Conservation (phyloP, 2,329 filamentous ascomycete species). For the Colletotrichum orchidophilum region DNA sequence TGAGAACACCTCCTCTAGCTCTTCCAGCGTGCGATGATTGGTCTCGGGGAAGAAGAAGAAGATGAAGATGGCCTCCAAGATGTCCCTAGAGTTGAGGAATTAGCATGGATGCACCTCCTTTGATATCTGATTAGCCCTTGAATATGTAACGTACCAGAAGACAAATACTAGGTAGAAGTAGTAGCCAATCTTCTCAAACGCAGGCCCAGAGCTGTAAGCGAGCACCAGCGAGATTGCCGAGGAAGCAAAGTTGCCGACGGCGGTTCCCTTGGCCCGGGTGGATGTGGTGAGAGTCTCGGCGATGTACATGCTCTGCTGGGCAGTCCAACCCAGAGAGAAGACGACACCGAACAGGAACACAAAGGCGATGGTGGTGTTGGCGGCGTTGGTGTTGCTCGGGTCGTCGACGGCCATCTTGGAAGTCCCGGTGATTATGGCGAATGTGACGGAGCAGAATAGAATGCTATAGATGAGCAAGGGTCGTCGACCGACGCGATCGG, state of each 20-base stretch:
- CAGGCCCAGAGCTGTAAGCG: constrained; percentile 55
- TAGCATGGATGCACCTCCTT: neutral
- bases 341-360: constrained; percentile 63
- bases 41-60: constrained; percentile 62
- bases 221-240: constrained; percentile 50
- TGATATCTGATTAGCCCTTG: neutral
- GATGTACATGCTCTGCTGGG: constrained; percentile 60
- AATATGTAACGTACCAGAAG: constrained; percentile 44
- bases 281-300: constrained; percentile 56
- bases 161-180: constrained; percentile 58
- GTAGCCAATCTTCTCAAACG: constrained; percentile 53
- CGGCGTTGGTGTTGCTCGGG: constrained; percentile 46
- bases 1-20: constrained; percentile 62
- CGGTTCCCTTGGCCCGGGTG: constrained; percentile 56
- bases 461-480: constrained; percentile 60
- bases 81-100: constrained; percentile 37
- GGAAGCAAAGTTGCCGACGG: constrained; percentile 53
- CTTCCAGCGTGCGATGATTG: constrained; percentile 61
- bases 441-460: constrained; percentile 55
- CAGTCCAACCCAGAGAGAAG: constrained; percentile 62
- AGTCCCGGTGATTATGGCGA: constrained; percentile 59
- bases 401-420: constrained; percentile 54
- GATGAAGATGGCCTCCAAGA: constrained; percentile 52
- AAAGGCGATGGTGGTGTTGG: constrained; percentile 58
- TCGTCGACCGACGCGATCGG: constrained; percentile 66